Evolutionary conservation across 2,329 filamentous ascomycete genomes (phyloP).

Genomic region (Fusarium dimerum): DNA sequence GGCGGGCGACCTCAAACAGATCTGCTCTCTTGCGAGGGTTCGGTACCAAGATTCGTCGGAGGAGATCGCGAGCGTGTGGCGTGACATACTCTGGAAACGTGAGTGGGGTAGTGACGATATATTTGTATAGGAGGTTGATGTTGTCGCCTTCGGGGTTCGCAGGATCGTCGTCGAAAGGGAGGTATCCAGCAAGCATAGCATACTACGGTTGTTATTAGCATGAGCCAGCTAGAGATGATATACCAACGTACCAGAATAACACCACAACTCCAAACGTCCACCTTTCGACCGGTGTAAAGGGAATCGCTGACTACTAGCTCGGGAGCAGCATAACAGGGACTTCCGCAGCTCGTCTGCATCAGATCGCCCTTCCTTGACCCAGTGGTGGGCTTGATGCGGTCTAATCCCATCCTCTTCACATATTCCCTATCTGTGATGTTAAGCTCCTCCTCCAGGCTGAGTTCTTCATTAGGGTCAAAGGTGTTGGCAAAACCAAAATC

Average conservation of each 20-base stretch:
- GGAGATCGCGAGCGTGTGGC: constrained; percentile 88
- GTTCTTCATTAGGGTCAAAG: constrained; percentile 85
- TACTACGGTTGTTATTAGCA: constrained; percentile 63
- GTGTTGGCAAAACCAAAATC: constrained; percentile 99
- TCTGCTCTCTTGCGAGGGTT: constrained; percentile 94
- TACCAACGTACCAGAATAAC: constrained; percentile 81
- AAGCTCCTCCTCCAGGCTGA: constrained; percentile 87
- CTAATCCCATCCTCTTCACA: constrained; percentile 82
- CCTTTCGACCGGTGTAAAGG: constrained; percentile 93
- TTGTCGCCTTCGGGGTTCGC: constrained; percentile 98
- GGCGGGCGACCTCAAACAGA: constrained; percentile 92
- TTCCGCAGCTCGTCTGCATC: constrained; percentile 99
- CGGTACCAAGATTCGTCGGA: constrained; percentile 90
- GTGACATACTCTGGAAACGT: constrained; percentile 99
- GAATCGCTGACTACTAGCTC: constrained; percentile 98
- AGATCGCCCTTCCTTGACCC: constrained; percentile 85
- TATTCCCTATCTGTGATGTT: constrained; percentile 85
- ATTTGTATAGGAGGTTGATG: constrained; percentile 98
- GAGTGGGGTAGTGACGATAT: constrained; percentile 94
- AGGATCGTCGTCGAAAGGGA: constrained; percentile 97
- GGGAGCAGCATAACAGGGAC: constrained; percentile 95
- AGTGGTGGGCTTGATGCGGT: constrained; percentile 68
- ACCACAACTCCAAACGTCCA: constrained; percentile 99
- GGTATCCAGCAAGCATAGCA: constrained; percentile 95
- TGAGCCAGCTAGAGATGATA: background rate